Base-by-base conservation (phyloP, 495 filamentous ascomycete genomes). In the Talaromyces wortmannii region DNA sequence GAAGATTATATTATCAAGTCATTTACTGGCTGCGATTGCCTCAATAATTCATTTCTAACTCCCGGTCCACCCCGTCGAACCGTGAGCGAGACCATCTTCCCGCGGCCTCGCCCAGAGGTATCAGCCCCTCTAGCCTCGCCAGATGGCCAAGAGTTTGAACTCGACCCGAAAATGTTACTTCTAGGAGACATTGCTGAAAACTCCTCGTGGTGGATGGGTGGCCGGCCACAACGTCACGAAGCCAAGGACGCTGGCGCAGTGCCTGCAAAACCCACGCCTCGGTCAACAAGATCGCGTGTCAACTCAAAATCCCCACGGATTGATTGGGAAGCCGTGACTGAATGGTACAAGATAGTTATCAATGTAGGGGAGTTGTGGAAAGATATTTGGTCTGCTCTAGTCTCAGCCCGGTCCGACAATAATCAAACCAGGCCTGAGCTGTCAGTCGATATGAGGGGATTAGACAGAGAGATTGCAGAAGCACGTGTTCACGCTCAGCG, bases 121-220 rank as follows among this genome's bases (percentile, higher is more conserved):
- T 52, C 58, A 23, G 60, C 55, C 23, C 50, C 59, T 11, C 11
- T 43, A 10, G 29, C 61, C 7, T 40, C 63, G 45, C 63, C 49
- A 1, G 55, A 70, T 31, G 57, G 64, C 8, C 61, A 61, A 7
- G 57, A 79, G 4, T 80, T 79, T 29, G 79, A 83, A 50, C 67
- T 90, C 29, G 90, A 94, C 66, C 81, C 87, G 0, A 94, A 92
- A 66, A 85, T 88, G 0, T 73, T 94, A 11, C 75, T 92, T 11
- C 65, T 91, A n/a, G 90, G 89, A 12, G 83, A 92, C 56, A 71
- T 94, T 57, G 86, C 85, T 0, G 89, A 94, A 65, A 94, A 92
- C 63, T 89, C 89, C 2, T 80, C 80, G 12, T 94, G 89, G 90
- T 94, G 89, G 89, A 87, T 83, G 50, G 85, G 84, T 17, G 75